Evolutionary conservation across 1,284 basidiomycete species (phyloP).

Genomic region (Sanghuangporus weigelae): DNA sequence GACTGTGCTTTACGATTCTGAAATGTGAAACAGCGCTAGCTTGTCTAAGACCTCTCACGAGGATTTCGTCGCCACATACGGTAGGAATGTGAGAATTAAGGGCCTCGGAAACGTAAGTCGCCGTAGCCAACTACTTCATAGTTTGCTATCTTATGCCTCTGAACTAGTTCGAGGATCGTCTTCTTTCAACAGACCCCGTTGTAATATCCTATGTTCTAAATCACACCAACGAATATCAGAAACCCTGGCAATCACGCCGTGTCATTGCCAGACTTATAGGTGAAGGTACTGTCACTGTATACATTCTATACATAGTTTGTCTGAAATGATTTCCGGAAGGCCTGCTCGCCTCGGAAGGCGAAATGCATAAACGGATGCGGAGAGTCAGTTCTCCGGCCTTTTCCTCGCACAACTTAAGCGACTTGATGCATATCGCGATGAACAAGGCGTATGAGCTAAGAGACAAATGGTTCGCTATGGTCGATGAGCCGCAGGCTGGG

Average conservation of each 20-base stretch:
- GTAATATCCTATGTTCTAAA: conserved; percentile 67
- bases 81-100: conserved; percentile 19
- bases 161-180: conserved; percentile 66
- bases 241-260: conserved; percentile 71
- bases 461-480: conserved; percentile 50
- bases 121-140: neutral
- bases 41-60: conserved; percentile 16
- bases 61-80: conserved; percentile 17
- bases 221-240: conserved; percentile 65
- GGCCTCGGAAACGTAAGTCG: conserved; percentile 19
- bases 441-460: conserved; percentile 58
- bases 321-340: conserved; percentile 25
- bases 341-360: conserved; percentile 72
- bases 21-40: neutral
- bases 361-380: conserved; percentile 67
- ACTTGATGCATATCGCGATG: conserved; percentile 65
- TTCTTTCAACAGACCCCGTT: conserved; percentile 71
- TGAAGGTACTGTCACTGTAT: conserved; percentile 31
- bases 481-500: conserved; percentile 20
- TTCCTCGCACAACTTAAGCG: conserved; percentile 66
- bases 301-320: neutral
- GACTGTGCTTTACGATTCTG: neutral
- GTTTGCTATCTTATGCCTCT: conserved; percentile 10
- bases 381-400: conserved; percentile 74
- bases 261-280: conserved; percentile 73